Percentiles rank a stretch among this genome's conserved stretches.
These are phyloP conservation scores for Pontederia crassipes DNA, from an alignment of 176 grass and related monocot genomes.

Conservation along the genomic window DNA sequence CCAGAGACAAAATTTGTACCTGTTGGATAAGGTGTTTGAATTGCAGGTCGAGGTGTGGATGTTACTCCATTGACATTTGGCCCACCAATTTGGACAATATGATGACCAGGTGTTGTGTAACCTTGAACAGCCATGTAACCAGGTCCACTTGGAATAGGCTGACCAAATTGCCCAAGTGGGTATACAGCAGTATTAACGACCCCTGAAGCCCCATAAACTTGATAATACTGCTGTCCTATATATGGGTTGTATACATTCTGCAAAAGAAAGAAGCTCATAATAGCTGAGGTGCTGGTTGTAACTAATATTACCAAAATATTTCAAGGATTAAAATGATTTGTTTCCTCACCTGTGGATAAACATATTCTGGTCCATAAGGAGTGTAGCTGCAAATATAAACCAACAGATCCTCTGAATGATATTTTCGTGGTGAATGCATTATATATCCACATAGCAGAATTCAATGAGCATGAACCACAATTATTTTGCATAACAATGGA, in stretches of 20 bases:
- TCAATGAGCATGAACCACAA: background rate
- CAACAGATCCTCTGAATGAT: slow-evolving; percentile 30
- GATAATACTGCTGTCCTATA: slow-evolving; percentile 62
- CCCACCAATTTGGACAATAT: slow-evolving; percentile 55
- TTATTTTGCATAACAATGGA: background rate
- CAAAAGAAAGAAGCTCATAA: slow-evolving; percentile 12
- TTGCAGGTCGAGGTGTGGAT: slow-evolving; percentile 38
- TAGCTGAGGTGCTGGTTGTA: background rate
- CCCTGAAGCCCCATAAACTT: slow-evolving; percentile 55
- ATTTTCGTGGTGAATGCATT: slow-evolving; percentile 17
- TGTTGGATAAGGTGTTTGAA: slow-evolving; percentile 71
- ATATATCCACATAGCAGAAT: background rate
- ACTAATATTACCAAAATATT: slow-evolving; percentile 5
- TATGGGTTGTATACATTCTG: slow-evolving; percentile 76
- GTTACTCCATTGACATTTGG: slow-evolving; percentile 46
- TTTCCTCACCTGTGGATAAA: slow-evolving; percentile 77
- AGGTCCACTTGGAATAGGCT: slow-evolving; percentile 46
- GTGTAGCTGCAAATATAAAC: slow-evolving; percentile 64
- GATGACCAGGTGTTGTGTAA: slow-evolving; percentile 61
- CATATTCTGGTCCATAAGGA: slow-evolving; percentile 71
- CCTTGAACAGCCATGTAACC: slow-evolving; percentile 48
- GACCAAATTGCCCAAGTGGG: slow-evolving; percentile 52
- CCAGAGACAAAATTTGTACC: slow-evolving; percentile 26
- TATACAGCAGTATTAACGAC: slow-evolving; percentile 51
- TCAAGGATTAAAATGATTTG: slow-evolving; percentile 20